Base-by-base conservation (phyloP, 2,329 filamentous ascomycete species). In the Aureobasidium musti region DNA sequence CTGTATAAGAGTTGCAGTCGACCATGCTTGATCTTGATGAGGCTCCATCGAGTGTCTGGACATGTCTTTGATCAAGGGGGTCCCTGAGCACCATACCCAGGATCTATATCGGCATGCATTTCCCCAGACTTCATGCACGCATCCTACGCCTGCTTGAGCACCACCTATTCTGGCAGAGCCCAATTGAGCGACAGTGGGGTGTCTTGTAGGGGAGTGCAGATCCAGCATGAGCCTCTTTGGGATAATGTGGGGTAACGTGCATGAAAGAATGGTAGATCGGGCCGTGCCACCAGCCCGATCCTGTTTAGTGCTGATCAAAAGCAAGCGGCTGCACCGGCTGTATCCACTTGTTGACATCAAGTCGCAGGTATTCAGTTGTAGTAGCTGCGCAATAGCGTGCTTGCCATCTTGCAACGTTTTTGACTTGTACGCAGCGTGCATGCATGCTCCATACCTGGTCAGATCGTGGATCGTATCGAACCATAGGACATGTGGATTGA, bases 261-360 rank as follows among this genome's bases (percentile, higher is more conserved):
- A 45, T 30, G 54, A 17, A 59, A 28, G 8, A n/a, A 45, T 59
- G 54, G 54, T 59, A 59, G 54, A 59, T 59, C 54, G 54, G 54
- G 37, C 54, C 54, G 54, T 45, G 54, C 53, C 35, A 57, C 54
- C 54, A 56, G 37, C 39, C 54, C 54, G 54, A 59, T 59, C 4
- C 13, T n/a, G 54, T 59, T n/a, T 45, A 59, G 54, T 37, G 54
- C 14, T 45, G 54, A 59, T 43, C 39, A 59, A 59, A 59, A 59
- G 54, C 54, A 59, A 59, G 39, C 39, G 30, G 54, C 14, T 39
- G 23, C 35, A 47, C 21, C 43, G 21, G 43, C 21, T 26, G 39
- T 41, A 43, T 59, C 54, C 54, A 59, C 54, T 26, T 28, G 26
- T 45, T 59, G 54, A 59, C 54, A 59, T 59, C 54, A 59, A 33